Evolutionary conservation across 2,329 filamentous ascomycete genomes (phyloP), one percentile per base, ranked within the genome.

Genomic region (Emergomyces orientalis): DNA sequence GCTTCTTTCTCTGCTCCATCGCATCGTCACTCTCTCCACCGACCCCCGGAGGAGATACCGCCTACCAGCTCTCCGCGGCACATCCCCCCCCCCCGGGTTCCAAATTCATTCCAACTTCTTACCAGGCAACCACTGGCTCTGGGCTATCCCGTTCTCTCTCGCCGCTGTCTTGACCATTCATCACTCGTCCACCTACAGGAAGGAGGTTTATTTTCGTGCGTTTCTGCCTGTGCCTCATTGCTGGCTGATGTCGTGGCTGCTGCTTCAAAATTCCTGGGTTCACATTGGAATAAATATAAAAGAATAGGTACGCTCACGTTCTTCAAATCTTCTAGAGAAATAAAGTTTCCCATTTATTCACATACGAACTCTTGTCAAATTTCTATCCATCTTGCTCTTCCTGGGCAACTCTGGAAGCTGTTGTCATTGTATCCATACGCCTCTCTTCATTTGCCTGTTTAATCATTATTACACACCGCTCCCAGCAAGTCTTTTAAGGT

Each of bases 121-220:
- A 27, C 55, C 55, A 58, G 55, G 55, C 55, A 58, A 43, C 55
- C 34, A 27, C 25, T 45, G 37, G 37, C 34, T 43, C 55, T 58
- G n/a, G 37, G 27, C 55, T 34, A 32, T 30, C 32, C n/a, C 19
- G 17, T 32, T 39, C 32, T 56, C 54, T 7, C 25, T n/a, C 25
- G 49, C 32, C 9, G n/a, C 54, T n/a, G 34, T n/a, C 37, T 58
- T 25, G 11, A 55, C 52, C 19, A 27, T 43, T 58, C 34, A 43
- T 30, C 25, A 27, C 52, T 14, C 32, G 32, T 55, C 30, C 14
- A 5, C 19, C 22, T n/a, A n/a, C n/a, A n/a, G n/a, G 4, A 55
- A 19, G 43, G n/a, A 47, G n/a, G 3, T 19, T 43, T 43, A 19
- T 9, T 43, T 25, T 13, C 22, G 25, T 49, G 45, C 9, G 2